Evolutionary conservation across 2,329 filamentous ascomycete species (phyloP).

Genomic region (Venturia oleaginea): DNA sequence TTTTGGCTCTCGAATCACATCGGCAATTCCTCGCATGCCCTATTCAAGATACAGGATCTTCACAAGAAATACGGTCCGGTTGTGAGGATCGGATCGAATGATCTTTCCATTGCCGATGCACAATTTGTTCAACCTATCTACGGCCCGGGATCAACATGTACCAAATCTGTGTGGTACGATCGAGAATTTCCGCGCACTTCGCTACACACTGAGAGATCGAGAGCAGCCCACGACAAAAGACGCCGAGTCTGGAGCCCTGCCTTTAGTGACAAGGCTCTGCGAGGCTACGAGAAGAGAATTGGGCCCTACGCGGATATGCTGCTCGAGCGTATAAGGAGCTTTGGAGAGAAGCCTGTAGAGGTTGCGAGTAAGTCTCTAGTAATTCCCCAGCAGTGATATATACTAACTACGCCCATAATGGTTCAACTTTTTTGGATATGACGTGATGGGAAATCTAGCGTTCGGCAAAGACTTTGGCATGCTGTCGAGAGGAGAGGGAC

Average conservation of each 20-base stretch:
- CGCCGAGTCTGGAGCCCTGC: conserved; percentile 38
- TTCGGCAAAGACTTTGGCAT: conserved; percentile 27
- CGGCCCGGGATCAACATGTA: conserved; percentile 28
- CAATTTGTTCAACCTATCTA: conserved; percentile 37
- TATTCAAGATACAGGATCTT: conserved; percentile 19
- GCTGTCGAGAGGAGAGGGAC: conserved; percentile 31
- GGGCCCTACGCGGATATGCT: conserved; percentile 29
- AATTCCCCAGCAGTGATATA: too few relatives aligned
- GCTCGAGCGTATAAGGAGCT: conserved; percentile 21
- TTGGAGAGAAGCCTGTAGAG: conserved; percentile 26
- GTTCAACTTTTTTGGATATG: conserved; percentile 14
- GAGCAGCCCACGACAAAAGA: conserved; percentile 36
- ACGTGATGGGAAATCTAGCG: conserved; percentile 22
- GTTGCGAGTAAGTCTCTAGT: conserved; percentile 23
- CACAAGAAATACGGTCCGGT: conserved; percentile 33
- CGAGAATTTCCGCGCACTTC: conserved; percentile 25
- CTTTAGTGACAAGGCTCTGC: conserved; percentile 37
- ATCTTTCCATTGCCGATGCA: conserved; percentile 36
- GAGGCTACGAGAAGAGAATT: conserved; percentile 32
- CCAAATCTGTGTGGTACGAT: conserved; percentile 30
- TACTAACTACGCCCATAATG: conserved; percentile 15
- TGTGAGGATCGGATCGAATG: conserved; percentile 39
- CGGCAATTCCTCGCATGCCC: conserved; percentile 18
- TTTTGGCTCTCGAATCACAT: conserved; percentile 16
- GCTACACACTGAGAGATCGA: conserved; percentile 35